Conservation (phyloP, 2,329 filamentous ascomycete species). For the Aspergillus pseudoviridinutans region DNA sequence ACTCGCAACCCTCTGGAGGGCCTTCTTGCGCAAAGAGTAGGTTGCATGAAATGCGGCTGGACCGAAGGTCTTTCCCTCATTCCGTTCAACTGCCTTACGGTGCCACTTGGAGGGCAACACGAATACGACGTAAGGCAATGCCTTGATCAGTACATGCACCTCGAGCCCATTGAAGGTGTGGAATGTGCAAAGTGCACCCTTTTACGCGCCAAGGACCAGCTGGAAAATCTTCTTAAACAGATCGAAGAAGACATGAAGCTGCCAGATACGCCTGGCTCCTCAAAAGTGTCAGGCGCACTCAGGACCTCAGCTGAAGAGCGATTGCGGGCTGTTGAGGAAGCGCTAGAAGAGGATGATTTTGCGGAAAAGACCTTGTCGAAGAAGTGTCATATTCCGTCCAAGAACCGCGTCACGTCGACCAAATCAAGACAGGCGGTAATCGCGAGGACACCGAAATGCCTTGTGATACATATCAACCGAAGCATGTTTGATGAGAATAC, state of each 20-base stretch:
- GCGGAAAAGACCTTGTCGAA: conserved; percentile 62
- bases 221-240: conserved; percentile 43
- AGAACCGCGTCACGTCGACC: conserved; percentile 68
- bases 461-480: conserved; percentile 85
- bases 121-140: conserved; percentile 72
- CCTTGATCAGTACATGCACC: conserved; percentile 75
- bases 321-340: conserved; percentile 63
- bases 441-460: conserved; percentile 71
- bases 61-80: conserved; percentile 86
- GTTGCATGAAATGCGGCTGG: conserved; percentile 79
- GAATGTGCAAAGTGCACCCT: conserved; percentile 91
- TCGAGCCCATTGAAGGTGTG: conserved; percentile 84
- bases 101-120: conserved; percentile 66
- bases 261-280: conserved; percentile 17
- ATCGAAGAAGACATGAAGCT: conserved; percentile 37
- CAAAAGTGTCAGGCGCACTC: conserved; percentile 34
- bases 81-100: conserved; percentile 88
- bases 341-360: conserved; percentile 76
- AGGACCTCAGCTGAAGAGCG: conserved; percentile 46
- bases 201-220: conserved; percentile 53
- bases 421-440: conserved; percentile 90
- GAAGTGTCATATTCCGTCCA: conserved; percentile 62
- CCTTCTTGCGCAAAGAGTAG: conserved; percentile 79
- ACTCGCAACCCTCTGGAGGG: conserved; percentile 80
- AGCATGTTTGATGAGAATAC: conserved; percentile 85